phyloP scores from a whole-genome alignment of 345 rosid genomes.

The Bruguiera parviflora region DNA sequence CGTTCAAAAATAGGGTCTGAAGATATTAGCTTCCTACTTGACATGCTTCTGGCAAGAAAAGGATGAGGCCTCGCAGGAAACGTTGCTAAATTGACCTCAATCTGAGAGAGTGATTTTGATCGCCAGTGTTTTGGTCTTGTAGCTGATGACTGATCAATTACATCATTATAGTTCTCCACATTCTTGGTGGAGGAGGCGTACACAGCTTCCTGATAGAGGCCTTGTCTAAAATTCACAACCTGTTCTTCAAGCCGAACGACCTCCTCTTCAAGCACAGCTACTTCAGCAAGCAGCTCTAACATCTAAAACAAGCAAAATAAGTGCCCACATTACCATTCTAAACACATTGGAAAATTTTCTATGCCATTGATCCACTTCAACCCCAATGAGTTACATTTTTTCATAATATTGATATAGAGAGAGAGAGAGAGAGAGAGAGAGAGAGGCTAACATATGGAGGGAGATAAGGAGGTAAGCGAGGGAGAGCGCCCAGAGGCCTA shows the following conservation, averaged over 20 bases:
- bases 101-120: slow-evolving; percentile 69
- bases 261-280: slow-evolving; percentile 28
- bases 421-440: slow-evolving; percentile 2
- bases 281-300: slow-evolving; percentile 28
- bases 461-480: slow-evolving; percentile 88
- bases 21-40: slow-evolving; percentile 58
- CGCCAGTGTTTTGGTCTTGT: slow-evolving; percentile 63
- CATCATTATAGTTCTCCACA: slow-evolving; percentile 44
- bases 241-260: slow-evolving; percentile 27
- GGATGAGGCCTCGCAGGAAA: slow-evolving; percentile 48
- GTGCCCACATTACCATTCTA: background rate
- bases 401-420: background rate
- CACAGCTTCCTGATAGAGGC: slow-evolving; percentile 70
- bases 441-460: slow-evolving; percentile 64
- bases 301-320: slow-evolving; percentile 11
- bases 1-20: slow-evolving; percentile 39
- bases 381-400: background rate
- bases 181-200: slow-evolving; percentile 65
- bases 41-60: slow-evolving; percentile 52
- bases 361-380: background rate
- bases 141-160: slow-evolving; percentile 38
- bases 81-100: slow-evolving; percentile 45
- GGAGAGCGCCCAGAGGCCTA: slow-evolving; percentile 89
- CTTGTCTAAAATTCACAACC: slow-evolving; percentile 28
- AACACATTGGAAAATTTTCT: slow-evolving; percentile 1